Percentiles rank a stretch among this genome's conserved stretches.
phyloP scores from a whole-genome alignment of 2,329 filamentous ascomycete genomes.

The Aspergillus texensis region DNA sequence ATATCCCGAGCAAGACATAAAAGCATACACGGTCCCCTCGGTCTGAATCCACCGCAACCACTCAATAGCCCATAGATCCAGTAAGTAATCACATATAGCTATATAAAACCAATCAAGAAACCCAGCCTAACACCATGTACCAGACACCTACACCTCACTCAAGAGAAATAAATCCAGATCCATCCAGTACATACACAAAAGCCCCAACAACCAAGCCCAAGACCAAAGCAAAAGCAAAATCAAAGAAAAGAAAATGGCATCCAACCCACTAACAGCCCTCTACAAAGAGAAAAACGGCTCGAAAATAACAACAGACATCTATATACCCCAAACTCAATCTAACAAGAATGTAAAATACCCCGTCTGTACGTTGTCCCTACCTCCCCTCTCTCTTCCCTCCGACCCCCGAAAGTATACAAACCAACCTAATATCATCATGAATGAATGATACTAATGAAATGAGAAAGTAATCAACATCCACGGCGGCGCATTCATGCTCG shows the following conservation, averaged over 20 bases:
- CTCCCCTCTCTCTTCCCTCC: background rate
- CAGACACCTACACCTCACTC: background rate
- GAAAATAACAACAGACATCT: conserved; percentile 31
- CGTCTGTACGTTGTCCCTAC: conserved; percentile 22
- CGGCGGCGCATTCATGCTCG: conserved; percentile 50
- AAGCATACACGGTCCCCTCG: background rate
- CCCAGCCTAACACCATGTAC: background rate
- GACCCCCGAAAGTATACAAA: background rate
- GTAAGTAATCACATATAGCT: background rate
- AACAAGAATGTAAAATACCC: conserved; percentile 20
- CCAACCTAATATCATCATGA: no score
- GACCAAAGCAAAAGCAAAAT: background rate
- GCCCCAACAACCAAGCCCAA: background rate
- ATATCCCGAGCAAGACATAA: conserved; percentile 7
- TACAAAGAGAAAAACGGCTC: conserved; percentile 28
- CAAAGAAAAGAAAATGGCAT: conserved; percentile 12
- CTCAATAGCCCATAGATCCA: background rate
- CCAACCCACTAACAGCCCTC: conserved; percentile 20
- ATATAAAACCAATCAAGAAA: background rate
- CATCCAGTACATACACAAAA: background rate
- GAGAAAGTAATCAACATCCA: conserved; percentile 44
- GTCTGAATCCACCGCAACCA: background rate
- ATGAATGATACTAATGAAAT: background rate
- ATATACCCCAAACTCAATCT: conserved; percentile 23
- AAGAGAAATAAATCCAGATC: background rate